Evolutionary conservation across 2,329 filamentous ascomycete species (phyloP), one percentile per base, ranked within the genome.

Genomic region (Nannizzia gypsea): DNA sequence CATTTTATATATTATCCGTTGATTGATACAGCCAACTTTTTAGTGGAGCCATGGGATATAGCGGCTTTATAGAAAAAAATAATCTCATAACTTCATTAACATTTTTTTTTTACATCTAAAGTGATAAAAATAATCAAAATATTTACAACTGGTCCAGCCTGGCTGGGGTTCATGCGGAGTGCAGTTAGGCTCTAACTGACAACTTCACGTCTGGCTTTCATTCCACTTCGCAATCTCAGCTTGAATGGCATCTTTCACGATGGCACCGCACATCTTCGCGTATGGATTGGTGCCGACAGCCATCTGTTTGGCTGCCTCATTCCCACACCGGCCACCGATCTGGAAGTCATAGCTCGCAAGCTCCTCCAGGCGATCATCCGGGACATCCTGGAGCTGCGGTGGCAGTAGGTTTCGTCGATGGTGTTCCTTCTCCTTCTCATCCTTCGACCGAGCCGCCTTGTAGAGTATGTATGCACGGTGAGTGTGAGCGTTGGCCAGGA

Each of bases 251-350:
- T 83, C 80, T 71, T 79, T 80, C 9, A 84, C 82, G 68, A 84
- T 83, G 1, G 76, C 80, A 3, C 81, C 82, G 69, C 81, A 84
- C 73, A 84, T 78, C 71, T 83, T 83, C 34, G 81, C 81, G 71
- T 84, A 83, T 31, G 82, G 82, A 72, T 84, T 84, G 55, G 81
- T 83, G 69, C 79, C 74, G 15, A 84, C 81, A 13, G 80, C 80
- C 72, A 84, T 73, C 65, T 81, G 78, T 65, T 78, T 76, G 48
- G 80, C 81, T 24, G 81, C 74, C 60, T 79, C 76, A 68, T 83
- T 83, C 0, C 82, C 82, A 68, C 79, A 83, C 46, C 76, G 66
- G 0, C 79, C 80, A 1, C 80, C 82, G 22, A 76, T 68, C 36
- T 76, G 78, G 67, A 84, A 83, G 63, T 82, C 77, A 34, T 71